Base-by-base conservation (phyloP, 2,329 filamentous ascomycete species). In the Alternaria sp. region DNA sequence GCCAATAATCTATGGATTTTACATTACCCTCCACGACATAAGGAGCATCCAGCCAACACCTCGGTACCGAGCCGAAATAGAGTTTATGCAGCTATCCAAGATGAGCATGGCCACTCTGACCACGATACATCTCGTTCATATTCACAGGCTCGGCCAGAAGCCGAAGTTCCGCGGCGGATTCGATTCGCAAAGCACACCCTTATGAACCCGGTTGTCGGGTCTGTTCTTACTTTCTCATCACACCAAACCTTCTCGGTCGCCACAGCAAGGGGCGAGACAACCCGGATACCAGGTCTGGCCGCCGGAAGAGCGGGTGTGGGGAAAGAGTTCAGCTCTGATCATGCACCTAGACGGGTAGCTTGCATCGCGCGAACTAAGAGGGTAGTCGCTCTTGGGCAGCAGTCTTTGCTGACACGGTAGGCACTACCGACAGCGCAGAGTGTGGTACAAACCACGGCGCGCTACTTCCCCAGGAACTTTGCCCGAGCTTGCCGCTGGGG, bases 171-270 rank as follows among this genome's bases (percentile, higher is more conserved):
- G 59, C 62, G 65, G 65, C 69, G 64, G 66, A 60, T 49, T 62
- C 61, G 57, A 63, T 67, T 72, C 71, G 72, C 69, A 68, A 71
- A 65, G 59, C 66, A 60, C 63, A 59, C 64, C 68, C 64, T 51
- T 51, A 40, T 51, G 30, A 58, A 75, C 74, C 76, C 64, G 76
- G 75, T 77, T 73, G 53, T 62, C 71, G 77, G 77, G 73, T 65
- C 51, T 57, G 36, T 59, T 67, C 65, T 60, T 67, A 67, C 67
- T 69, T 40, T 63, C 59, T 54, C 47, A 70, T 75, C 67, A 62
- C 61, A 75, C 72, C 46, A 62, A 47, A 40, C 30, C 57, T 67
- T 62, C 67, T 45, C 57, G 61, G 62, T 71, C 65, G 66, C 68
- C 61, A 65, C 65, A 73, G 68, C 72, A 74, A 77, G 73, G 36